Base-by-base conservation (phyloP, 2,329 filamentous ascomycete species). In the Penicillium hordei region DNA sequence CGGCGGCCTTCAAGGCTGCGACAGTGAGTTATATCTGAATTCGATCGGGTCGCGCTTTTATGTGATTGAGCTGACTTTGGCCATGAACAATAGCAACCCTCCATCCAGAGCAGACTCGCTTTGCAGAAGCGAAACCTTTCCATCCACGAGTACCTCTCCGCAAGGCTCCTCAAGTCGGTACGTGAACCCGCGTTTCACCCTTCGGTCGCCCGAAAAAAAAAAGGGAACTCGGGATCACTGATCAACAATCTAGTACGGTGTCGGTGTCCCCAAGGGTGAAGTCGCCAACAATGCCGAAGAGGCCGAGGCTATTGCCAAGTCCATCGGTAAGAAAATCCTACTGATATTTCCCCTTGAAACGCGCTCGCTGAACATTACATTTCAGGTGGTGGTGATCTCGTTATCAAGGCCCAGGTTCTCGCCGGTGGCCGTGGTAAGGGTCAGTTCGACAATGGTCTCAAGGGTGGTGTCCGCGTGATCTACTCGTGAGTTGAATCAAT, bases 361-460 rank as follows among this genome's bases (percentile, higher is more conserved):
- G 34, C 54, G 39, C 31, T 52, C 55, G 57, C 67, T 69, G 62
- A 68, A 64, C 55, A 52, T 27, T 49, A 55, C 10, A 23, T 59
- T 12, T 21, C 58, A 82, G 89, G 85, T 68, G 85, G 85, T 71
- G 93, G 96, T 75, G 94, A 99, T 78, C 93, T 97, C 87, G 94
- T 99, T 70, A 97, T 99, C 86, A 99, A 99, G 86, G 94, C 94
- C 62, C 94, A 99, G 83, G 94, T 99, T 61, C 89, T 99, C 63
- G 94, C 94, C 63, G 94, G 94, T 80, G 94, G 94, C 66, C 90
- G 94, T 83, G 94, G 94, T 81, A 99, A 99, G 85, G 94, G 94
- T 69, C 89, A 87, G 70, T 99, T 99, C 76, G 92, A 96, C 82
- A 97, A 97, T 80, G 94, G 94, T 71, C 88, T 99, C 76, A 99